Evolutionary conservation across 2,329 filamentous ascomycete species (phyloP).

Genomic region (Beauveria caledonica): DNA sequence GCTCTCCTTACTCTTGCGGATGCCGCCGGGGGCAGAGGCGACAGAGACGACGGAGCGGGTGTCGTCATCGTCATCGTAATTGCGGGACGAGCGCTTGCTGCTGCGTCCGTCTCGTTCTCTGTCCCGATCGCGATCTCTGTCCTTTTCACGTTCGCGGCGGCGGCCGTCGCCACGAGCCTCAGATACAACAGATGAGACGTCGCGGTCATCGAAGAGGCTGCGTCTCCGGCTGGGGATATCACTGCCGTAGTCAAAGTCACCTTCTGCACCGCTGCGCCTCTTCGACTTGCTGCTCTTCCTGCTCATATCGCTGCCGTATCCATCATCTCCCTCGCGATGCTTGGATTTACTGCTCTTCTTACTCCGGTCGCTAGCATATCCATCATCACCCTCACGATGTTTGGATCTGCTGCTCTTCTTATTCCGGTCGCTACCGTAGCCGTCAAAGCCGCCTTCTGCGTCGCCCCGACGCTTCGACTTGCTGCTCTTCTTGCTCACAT

Average conservation of each 20-base stretch:
- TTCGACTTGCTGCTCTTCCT: slow-evolving; percentile 34
- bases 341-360: slow-evolving; percentile 33
- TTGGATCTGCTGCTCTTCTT: slow-evolving; percentile 31
- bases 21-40: slow-evolving; percentile 27
- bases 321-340: slow-evolving; percentile 28
- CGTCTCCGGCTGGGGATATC: slow-evolving; percentile 32
- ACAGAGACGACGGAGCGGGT: slow-evolving; percentile 37
- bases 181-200: slow-evolving; percentile 42
- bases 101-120: slow-evolving; percentile 3
- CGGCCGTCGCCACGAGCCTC: slow-evolving; percentile 29
- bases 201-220: slow-evolving; percentile 36
- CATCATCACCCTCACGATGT: slow-evolving; percentile 28
- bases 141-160: slow-evolving; percentile 26
- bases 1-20: slow-evolving; percentile 27
- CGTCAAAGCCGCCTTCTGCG: slow-evolving; percentile 27
- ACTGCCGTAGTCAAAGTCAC: slow-evolving; percentile 26
- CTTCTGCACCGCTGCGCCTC: slow-evolving; percentile 28
- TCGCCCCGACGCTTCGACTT: slow-evolving; percentile 31
- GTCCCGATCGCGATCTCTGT: slow-evolving; percentile 11
- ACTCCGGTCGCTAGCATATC: slow-evolving; percentile 28
- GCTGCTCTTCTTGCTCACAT: slow-evolving; percentile 33
- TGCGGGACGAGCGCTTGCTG: slow-evolving; percentile 22
- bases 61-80: slow-evolving; percentile 38
- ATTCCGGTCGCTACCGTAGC: slow-evolving; percentile 23
- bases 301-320: slow-evolving; percentile 29